Base-by-base conservation (phyloP, 495 filamentous ascomycete species). In the Neurospora africana region DNA sequence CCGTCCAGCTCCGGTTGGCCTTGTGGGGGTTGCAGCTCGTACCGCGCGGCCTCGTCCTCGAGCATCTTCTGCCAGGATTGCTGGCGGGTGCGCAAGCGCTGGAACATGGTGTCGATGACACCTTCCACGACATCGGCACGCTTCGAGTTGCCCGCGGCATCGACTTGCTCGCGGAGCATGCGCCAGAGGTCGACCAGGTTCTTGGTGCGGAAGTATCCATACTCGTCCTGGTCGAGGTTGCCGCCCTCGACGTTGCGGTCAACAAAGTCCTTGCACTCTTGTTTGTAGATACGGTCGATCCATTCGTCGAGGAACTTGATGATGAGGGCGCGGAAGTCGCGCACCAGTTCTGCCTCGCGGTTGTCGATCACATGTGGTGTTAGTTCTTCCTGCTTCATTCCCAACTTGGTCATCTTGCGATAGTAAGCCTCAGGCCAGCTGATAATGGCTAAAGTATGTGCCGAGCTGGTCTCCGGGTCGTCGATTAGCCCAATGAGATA, bases 381-480 rank as follows among this genome's bases (percentile, higher is more conserved):
- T 36, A 98, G 85, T 15, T 95, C 91, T 70, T 90, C 84, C 70
- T 89, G 85, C 71, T 83, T 83, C 81, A 92, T 90, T 65, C 94
- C 93, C 19, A 99, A 87, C 79, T 95, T 95, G 76, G 83, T 84
- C 95, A 98, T 97, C 83, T 97, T 97, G 74, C 90, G 88, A 79
- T 97, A 95, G 83, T 99, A 99, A 78, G 95, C 94, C 75, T 94
- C 91, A 19, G 89, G 92, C 94, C 94, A 99, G 79, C 95, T 91
- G 78, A 98, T 91, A 77, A 99, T 97, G 70, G 91, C 87, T 21
- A 98, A 87, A 78, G 95, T 89, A 76, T 97, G 91, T 35, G 90
- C 87, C 0, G 93, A 91, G 19, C 84, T 90, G 3, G 93, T 84
- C 27, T 93, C 88, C 0, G 91, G 88, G 73, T 97, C 92, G 75